Evolutionary conservation across 1,139 yeast genomes (phyloP).

Genomic region (Barnettozyma hawaiiensis): DNA sequence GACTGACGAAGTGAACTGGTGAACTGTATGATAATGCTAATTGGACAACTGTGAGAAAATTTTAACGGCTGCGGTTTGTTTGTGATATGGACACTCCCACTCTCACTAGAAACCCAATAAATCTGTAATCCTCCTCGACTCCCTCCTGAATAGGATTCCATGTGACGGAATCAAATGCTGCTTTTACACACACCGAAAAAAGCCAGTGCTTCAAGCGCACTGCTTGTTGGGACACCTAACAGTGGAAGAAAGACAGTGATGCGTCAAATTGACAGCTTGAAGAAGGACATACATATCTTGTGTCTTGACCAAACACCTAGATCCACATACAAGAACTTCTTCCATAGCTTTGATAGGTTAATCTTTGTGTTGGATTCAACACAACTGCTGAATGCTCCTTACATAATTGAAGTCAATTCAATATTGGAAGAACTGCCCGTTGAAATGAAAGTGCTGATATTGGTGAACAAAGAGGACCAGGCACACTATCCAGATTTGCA

Average conservation of each 20-base stretch:
- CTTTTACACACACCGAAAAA: background rate
- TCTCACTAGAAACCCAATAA: background rate
- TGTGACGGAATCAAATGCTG: background rate
- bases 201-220: background rate
- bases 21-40: no score
- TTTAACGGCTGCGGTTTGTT: no score
- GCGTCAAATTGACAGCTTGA: background rate
- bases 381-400: background rate
- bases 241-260: conserved; percentile 6
- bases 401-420: background rate
- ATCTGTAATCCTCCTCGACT: background rate
- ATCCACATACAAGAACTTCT: conserved; percentile 3
- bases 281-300: background rate
- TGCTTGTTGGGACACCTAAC: conserved; percentile 4
- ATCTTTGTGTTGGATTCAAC: conserved; percentile 6
- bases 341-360: background rate
- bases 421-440: background rate
- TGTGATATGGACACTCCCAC: no score
- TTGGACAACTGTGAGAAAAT: no score
- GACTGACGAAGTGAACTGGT: no score
- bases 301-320: conserved; percentile 2
- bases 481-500: conserved; percentile 1
- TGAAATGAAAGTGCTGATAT: conserved; percentile 8
- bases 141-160: background rate
- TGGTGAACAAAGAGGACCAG: conserved; percentile 20